Conservation (phyloP, 2,329 filamentous ascomycete genomes). For the Scytalidium lignicola region DNA sequence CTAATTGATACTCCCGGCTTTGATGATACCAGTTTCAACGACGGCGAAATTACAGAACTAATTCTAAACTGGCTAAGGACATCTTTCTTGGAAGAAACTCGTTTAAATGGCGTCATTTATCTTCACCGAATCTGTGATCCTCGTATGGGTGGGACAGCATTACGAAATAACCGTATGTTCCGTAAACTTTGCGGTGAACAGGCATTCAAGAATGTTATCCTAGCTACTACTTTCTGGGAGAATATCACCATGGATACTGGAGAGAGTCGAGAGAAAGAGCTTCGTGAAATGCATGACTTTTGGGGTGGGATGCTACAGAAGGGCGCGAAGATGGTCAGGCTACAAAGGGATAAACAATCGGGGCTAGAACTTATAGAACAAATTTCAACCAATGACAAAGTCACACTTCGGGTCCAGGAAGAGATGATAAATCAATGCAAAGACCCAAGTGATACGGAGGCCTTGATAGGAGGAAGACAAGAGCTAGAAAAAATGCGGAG, state of each 20-base stretch:
- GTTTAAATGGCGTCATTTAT: conserved; percentile 8
- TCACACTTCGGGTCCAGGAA: conserved; percentile 4
- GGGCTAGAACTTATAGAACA: conserved; percentile 1
- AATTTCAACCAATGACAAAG: neutral
- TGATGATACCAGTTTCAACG: conserved; percentile 30
- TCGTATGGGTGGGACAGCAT: conserved; percentile 28
- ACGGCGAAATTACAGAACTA: conserved; percentile 32
- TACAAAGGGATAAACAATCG: neutral
- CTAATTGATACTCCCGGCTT: conserved; percentile 38
- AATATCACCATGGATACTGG: conserved; percentile 16
- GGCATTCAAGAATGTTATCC: conserved; percentile 33
- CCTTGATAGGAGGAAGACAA: too few relatives aligned
- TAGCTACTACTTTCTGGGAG: conserved; percentile 41
- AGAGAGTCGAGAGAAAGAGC: conserved; percentile 22
- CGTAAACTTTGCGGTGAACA: conserved; percentile 37
- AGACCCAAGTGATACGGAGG: too few relatives aligned
- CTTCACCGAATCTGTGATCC: conserved; percentile 33
- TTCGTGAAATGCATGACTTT: conserved; percentile 8
- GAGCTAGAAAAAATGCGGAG: too few relatives aligned
- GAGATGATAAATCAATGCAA: conserved; percentile 5
- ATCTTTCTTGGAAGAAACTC: conserved; percentile 12
- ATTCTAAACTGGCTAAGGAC: conserved; percentile 28
- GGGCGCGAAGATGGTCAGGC: conserved; percentile 1
- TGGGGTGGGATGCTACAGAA: conserved; percentile 7
- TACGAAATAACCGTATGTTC: conserved; percentile 39